A percentile compares a stretch with the other conserved stretches of the same genome.
phyloP scores from a whole-genome alignment of 768 basidiomycete genomes.

The Russula lepida region DNA sequence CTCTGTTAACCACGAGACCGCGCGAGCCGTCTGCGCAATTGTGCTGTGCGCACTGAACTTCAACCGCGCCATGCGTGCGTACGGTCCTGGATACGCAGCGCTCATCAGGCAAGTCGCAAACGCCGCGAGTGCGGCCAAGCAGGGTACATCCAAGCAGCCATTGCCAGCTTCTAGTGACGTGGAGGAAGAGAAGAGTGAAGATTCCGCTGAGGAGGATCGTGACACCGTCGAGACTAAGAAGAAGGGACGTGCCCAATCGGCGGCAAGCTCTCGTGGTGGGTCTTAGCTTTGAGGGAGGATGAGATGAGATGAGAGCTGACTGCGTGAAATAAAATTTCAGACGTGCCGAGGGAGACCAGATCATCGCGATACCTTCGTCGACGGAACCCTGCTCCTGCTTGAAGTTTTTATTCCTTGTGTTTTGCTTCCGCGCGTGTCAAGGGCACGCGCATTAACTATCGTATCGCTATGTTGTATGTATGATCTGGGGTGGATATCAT shows the following conservation, averaged over 20 bases:
- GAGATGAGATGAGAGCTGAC: not conserved
- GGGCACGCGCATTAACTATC: not conserved
- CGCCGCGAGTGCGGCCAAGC: not conserved
- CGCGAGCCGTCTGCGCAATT: constrained; percentile 63
- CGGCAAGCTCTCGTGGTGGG: constrained; percentile 1
- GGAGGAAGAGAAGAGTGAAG: not conserved
- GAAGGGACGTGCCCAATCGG: not conserved
- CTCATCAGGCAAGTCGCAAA: not conserved
- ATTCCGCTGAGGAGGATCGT: constrained; percentile 1
- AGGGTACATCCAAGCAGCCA: not conserved
- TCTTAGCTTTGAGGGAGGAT: not conserved
- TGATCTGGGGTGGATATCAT: not conserved
- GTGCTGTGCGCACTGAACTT: constrained; percentile 55
- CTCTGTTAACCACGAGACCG: constrained; percentile 52
- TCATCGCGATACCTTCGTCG: constrained; percentile 1
- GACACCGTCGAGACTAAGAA: not conserved
- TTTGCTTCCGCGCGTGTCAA: not conserved
- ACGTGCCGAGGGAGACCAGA: not conserved
- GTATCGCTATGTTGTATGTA: too few species aligned
- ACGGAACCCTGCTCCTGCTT: constrained; percentile 6
- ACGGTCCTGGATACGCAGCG: constrained; percentile 25
- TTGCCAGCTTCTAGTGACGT: not conserved
- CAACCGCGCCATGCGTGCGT: constrained; percentile 58
- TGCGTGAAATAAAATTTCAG: not conserved
- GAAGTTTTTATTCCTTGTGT: not conserved